Percentiles rank a stretch among this genome's conserved stretches.
Conservation (phyloP, 345 rosid species). For the Bruguiera parviflora region DNA sequence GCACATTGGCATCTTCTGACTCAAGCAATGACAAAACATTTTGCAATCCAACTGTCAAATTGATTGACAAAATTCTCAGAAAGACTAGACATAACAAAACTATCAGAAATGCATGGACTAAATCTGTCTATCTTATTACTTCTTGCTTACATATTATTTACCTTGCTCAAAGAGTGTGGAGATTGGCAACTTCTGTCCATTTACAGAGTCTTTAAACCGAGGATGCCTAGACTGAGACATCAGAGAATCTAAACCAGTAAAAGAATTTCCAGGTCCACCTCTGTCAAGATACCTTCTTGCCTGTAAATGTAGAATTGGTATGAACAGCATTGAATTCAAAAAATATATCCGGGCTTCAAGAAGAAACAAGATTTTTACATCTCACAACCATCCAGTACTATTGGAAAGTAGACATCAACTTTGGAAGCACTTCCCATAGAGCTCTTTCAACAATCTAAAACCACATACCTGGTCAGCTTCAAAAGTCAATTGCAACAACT, state of each 20-base stretch:
- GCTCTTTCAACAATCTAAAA: not conserved
- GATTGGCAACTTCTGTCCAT: slow-evolving; percentile 23
- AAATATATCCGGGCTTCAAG: not conserved
- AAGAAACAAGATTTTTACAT: slow-evolving; percentile 1
- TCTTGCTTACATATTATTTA: slow-evolving; percentile 3
- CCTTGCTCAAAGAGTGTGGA: slow-evolving; percentile 33
- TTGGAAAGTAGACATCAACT: not conserved
- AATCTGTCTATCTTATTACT: not conserved
- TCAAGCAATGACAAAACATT: slow-evolving; percentile 28
- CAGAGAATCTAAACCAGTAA: slow-evolving; percentile 16
- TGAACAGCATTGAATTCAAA: not conserved
- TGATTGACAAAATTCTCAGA: not conserved
- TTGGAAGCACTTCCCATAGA: not conserved
- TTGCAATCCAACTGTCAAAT: slow-evolving; percentile 33
- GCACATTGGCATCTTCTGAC: slow-evolving; percentile 31
- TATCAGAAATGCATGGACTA: slow-evolving; percentile 8
- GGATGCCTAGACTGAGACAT: slow-evolving; percentile 18
- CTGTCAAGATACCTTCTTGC: slow-evolving; percentile 21
- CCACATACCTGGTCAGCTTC: slow-evolving; percentile 29
- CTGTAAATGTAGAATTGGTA: slow-evolving; percentile 8
- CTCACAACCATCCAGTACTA: not conserved
- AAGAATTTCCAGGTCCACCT: slow-evolving; percentile 24
- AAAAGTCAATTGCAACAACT: slow-evolving; percentile 25
- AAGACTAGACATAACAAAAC: slow-evolving; percentile 1
- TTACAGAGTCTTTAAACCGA: slow-evolving; percentile 14